Base-by-base conservation (phyloP, 495 filamentous ascomycete genomes). In the Talaromyces borbonicus region DNA sequence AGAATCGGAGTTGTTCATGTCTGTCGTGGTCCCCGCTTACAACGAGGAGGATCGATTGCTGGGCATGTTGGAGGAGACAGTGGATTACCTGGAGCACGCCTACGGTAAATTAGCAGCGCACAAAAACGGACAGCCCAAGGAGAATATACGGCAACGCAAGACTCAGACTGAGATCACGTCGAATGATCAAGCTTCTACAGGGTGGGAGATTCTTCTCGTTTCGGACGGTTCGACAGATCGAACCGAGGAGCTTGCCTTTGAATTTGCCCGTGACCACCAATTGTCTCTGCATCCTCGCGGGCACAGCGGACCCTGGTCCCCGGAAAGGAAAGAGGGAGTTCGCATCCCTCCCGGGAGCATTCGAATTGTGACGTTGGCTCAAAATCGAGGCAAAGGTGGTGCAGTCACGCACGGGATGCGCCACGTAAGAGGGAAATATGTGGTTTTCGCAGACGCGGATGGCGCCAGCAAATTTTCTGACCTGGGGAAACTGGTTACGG, bases 161-260 rank as follows among this genome's bases (percentile, higher is more conserved):
- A 41, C 22, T n/a, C n/a, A 23, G 12, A 23, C 14, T 16, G 20
- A 18, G 26, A 20, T 15, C 9, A 18, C 26, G 20, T 22, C 23
- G 31, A 18, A 41, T 41, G 18, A 41, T 4, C 26, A 18, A 1
- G 18, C 40, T 4, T 26, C 45, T 19, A 71, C 66, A 25, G 88
- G 87, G 25, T 99, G 93, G 81, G 92, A 99, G 62, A 90, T 99
- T 49, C 66, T 99, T n/a, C 67, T 99, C 39, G 78, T 99, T 37
- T 86, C 89, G 39, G 92, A 99, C 62, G 93, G 90, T n/a, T 90
- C 84, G 43, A 84, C 69, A 25, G 92, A 99, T 68, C 72, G 65
- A 45, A 98, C 92, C 0, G 80, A 84, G 8, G 73, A 85, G 5
- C 80, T 83, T 3, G 87, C 87, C 5, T 77, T 98, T 32, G 59